A percentile compares a stretch with the other conserved stretches of the same genome.
Evolutionary conservation across 441 rosid genomes (phyloP).

Genomic region (Gossypium schwendimanii): DNA sequence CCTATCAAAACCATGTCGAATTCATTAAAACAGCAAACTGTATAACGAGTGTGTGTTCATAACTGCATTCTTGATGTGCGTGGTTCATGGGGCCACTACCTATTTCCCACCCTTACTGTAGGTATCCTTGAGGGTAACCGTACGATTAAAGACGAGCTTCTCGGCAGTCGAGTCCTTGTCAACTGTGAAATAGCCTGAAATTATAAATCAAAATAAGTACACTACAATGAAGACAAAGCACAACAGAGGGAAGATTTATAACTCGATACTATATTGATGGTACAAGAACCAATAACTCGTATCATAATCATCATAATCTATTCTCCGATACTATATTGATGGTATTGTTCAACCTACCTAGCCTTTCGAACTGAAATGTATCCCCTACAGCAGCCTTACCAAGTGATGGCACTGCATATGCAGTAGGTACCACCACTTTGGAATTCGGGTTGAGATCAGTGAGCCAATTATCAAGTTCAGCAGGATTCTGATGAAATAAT

Average conservation of each 20-base stretch:
- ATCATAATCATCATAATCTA: background rate
- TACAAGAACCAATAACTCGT: background rate
- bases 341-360: slow-evolving; percentile 29
- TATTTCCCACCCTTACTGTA: slow-evolving; percentile 55
- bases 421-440: slow-evolving; percentile 51
- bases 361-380: slow-evolving; percentile 83
- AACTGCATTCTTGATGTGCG: background rate
- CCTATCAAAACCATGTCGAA: background rate
- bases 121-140: slow-evolving; percentile 73
- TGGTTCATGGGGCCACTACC: background rate
- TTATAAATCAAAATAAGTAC: slow-evolving; percentile 13
- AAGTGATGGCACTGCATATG: slow-evolving; percentile 61
- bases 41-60: slow-evolving; percentile 11
- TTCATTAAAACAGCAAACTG: slow-evolving; percentile 1
- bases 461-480: slow-evolving; percentile 82
- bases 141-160: slow-evolving; percentile 74
- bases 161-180: slow-evolving; percentile 70
- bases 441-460: slow-evolving; percentile 64
- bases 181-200: slow-evolving; percentile 67
- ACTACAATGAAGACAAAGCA: background rate
- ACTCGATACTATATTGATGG: background rate
- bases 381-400: slow-evolving; percentile 55
- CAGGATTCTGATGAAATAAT: slow-evolving; percentile 63
- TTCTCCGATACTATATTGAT: background rate
- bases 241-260: background rate